Evolutionary conservation across 257 asterid species (phyloP), one percentile per base, ranked within the genome.

Genomic region (Asclepias syriaca): DNA sequence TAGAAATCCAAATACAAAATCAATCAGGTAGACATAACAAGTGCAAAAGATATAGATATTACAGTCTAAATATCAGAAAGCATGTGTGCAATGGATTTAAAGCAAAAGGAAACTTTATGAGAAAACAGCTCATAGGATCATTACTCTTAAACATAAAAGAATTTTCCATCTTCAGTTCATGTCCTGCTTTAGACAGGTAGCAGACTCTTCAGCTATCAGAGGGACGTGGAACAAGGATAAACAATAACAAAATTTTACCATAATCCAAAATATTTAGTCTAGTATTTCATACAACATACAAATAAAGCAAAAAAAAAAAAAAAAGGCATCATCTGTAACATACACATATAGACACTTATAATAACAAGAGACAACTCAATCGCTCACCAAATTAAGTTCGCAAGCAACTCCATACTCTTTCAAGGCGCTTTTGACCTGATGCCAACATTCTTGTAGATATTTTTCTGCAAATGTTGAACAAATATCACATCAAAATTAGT

Each of bases 401-500:
- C 90, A 79, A 51, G 86, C 75, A 78, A 93, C 71, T 46, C 93
- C 95, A 68, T 85, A 58, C 83, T 89, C 98, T 72, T 90, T 90
- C 70, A 89, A 74, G 40, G 96, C 91, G 43, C 93, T 86, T 83
- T 83, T 89, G 15, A 93, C 97, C 12, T 72, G 70, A 19, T 93
- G 95, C 97, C 97, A 93, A 75, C 96, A 86, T 55, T 93, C 96
- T 76, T 89, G 97, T 85, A 93, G 81, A 80, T 93, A 93, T 75
- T 89, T 93, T 65, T 90, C 98, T 91, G 80, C 56, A 80, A 49
- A 65, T 49, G 29, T 1, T 18, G 10, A n/a, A 15, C 18, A 58
- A 43, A 32, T n/a, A 50, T 21, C 15, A 2, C 57, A 64, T 58
- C 15, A 10, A 22, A 37, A 13, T 55, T 1, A 24, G 22, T 19